phyloP scores from a whole-genome alignment of 1,284 basidiomycete species.

The Cryptococcus depauperatus region DNA sequence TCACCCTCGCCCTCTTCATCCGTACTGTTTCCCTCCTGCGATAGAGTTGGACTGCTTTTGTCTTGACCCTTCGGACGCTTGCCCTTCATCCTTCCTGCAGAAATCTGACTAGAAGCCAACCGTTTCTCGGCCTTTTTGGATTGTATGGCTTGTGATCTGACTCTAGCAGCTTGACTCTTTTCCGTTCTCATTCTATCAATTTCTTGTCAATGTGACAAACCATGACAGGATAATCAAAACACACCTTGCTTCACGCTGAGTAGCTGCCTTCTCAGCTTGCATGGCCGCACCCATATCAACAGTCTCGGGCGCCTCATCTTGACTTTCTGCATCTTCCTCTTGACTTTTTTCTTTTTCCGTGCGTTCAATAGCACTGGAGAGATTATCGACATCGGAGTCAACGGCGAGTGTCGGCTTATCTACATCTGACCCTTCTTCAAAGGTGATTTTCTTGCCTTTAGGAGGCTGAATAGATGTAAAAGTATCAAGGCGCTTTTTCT shows the following conservation, averaged over 20 bases:
- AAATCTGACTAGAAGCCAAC: too few species aligned
- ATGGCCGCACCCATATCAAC: constrained; percentile 20
- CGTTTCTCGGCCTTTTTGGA: too few species aligned
- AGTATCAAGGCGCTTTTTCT: constrained; percentile 7
- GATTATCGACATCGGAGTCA: neutral
- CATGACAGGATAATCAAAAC: neutral
- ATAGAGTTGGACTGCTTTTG: too few species aligned
- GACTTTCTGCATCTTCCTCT: constrained; percentile 15
- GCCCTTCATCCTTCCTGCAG: too few species aligned
- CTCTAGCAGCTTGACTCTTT: constrained; percentile 13
- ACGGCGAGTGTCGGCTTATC: neutral
- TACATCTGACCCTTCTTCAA: constrained; percentile 16
- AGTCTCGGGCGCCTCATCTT: constrained; percentile 36
- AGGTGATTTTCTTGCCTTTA: constrained; percentile 27
- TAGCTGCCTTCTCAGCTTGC: constrained; percentile 9
- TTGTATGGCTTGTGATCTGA: constrained; percentile 13
- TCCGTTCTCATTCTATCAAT: constrained; percentile 1
- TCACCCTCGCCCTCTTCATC: constrained; percentile 16
- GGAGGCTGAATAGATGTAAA: constrained; percentile 15
- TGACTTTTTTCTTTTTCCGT: constrained; percentile 9
- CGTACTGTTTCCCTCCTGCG: too few species aligned
- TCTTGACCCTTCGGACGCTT: too few species aligned
- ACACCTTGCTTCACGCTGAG: constrained; percentile 16
- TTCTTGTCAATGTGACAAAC: neutral
- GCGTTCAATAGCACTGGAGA: neutral